These are phyloP conservation scores for Monilinia fructicola DNA, from an alignment of 2,329 filamentous ascomycete species.

Conservation along the genomic window DNA sequence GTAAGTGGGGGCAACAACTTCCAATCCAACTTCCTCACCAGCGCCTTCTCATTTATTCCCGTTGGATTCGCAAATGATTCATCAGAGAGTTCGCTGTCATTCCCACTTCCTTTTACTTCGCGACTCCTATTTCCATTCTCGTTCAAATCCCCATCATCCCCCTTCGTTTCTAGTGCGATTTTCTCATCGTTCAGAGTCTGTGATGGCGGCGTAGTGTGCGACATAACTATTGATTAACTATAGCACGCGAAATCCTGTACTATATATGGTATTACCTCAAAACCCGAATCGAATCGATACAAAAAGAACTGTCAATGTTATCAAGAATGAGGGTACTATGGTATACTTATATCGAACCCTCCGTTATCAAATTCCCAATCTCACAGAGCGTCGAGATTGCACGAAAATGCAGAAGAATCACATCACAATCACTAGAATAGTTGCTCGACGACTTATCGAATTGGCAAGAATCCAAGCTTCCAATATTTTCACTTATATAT, in stretches of 20 bases:
- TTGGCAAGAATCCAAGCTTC: not conserved
- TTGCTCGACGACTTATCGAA: not conserved
- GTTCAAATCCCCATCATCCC: not conserved
- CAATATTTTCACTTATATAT: not conserved
- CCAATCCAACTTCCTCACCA: slow-evolving; percentile 58
- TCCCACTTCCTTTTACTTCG: slow-evolving; percentile 14
- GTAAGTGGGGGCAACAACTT: slow-evolving; percentile 55
- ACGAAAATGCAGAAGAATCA: slow-evolving; percentile 9
- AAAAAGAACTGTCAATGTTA: too few species aligned
- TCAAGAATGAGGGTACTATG: not conserved
- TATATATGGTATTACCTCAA: not conserved
- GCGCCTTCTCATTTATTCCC: slow-evolving; percentile 53
- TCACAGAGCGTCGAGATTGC: not conserved
- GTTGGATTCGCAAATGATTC: slow-evolving; percentile 31
- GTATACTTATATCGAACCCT: not conserved
- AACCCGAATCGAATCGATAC: not conserved
- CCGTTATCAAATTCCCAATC: not conserved
- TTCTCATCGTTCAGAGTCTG: slow-evolving; percentile 5
- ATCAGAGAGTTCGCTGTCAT: slow-evolving; percentile 24
- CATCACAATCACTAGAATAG: not conserved
- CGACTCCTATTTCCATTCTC: not conserved
- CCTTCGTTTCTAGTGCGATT: not conserved
- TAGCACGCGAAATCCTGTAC: not conserved
- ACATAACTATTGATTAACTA: not conserved
- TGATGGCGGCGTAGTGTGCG: not conserved